Percentiles rank a stretch among this genome's conserved stretches.
Evolutionary conservation across 2,329 filamentous ascomycete species (phyloP).

Genomic region (Lasiodiplodia citricola): DNA sequence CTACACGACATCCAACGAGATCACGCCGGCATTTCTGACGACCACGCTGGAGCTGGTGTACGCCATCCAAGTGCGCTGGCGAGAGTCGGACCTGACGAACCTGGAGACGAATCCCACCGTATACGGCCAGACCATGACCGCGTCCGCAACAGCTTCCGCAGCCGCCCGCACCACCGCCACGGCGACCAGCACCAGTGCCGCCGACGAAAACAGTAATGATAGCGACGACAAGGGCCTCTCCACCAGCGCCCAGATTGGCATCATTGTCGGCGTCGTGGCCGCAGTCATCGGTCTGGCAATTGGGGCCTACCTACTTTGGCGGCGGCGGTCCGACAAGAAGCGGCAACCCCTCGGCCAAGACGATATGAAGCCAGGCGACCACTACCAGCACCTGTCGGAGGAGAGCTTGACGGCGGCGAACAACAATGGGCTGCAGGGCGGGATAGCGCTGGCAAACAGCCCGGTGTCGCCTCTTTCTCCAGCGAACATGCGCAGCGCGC

Average conservation of each 20-base stretch:
- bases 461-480: not conserved
- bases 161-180: not conserved
- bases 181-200: not conserved
- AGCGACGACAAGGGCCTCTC: not conserved
- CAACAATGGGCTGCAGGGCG: not conserved
- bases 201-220: not conserved
- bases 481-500: not conserved
- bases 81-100: not conserved
- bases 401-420: not conserved
- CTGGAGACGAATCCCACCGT: constrained; percentile 18
- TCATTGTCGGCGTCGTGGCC: not conserved
- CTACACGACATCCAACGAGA: not conserved
- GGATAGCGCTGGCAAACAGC: not conserved
- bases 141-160: not conserved
- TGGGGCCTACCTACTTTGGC: not conserved
- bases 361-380: not conserved
- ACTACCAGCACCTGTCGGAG: not conserved
- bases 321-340: not conserved
- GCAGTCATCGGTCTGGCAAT: not conserved
- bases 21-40: not conserved
- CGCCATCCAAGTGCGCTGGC: constrained; percentile 21
- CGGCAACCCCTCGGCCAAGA: not conserved
- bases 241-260: not conserved
- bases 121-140: not conserved
- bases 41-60: not conserved